Base-by-base conservation (phyloP, 768 basidiomycete genomes). In the Baorangia bicolor region DNA sequence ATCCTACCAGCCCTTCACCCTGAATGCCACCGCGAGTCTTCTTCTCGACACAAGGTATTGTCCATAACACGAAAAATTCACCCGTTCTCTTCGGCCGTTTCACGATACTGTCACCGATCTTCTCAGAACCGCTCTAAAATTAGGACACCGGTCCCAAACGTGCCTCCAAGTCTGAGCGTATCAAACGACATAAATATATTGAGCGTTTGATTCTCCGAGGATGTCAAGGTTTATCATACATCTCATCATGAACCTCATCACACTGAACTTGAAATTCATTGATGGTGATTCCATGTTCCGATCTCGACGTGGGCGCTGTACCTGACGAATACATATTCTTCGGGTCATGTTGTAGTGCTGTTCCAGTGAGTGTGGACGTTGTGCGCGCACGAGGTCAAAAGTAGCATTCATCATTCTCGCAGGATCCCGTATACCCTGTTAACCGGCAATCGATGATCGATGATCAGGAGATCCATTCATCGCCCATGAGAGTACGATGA, bases 141-240 rank as follows among this genome's bases (percentile, higher is more conserved):
- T 33, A 35, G 54, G 21, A 41, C 25, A 28, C 27, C 8, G 31
- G 21, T 5, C 30, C 35, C 35, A 41, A 46, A 60, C 42, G 25
- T 47, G 49, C n/a, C 5, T 18, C 21, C 45, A 40, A 25, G 37
- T n/a, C 21, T 28, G 31, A 49, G 31, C 23, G 4, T 33, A 51
- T 34, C 51, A 23, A n/a, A 9, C 27, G 18, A 39, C 37, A 18
- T 20, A 30, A 49, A 56, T 33, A 56, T 23, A 20, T 33, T 45
- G 12, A 23, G 12, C 42, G 12, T 34, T 23, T 23, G 10, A 31
- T 48, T 51, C 51, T 53, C 63, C 59, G 63, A 64, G 63, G 62
- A 59, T 38, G 33, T 37, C 1, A 2, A 12, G 13, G 25, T 44
- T 31, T 16, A 42, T 54, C 38, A 18, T 23, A 27, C 33, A 0